These are phyloP conservation scores for Silene conica DNA, from an alignment of 148 eudicot genomes.

Conservation along the genomic window DNA sequence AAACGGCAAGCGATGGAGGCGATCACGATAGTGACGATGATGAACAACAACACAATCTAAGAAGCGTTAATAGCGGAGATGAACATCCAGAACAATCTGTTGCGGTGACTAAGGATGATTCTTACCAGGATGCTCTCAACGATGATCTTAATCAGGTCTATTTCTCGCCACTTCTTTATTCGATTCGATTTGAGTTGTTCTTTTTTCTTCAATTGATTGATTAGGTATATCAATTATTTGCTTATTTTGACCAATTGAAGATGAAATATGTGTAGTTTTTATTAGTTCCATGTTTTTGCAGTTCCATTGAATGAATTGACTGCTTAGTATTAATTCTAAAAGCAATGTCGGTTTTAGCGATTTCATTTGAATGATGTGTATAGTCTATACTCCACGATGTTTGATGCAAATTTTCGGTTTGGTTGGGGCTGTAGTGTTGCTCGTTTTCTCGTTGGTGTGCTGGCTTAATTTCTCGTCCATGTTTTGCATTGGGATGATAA, in stretches of 20 bases:
- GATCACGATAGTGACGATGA: slow-evolving; percentile 17
- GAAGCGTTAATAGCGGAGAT: not conserved
- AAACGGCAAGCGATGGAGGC: slow-evolving; percentile 79
- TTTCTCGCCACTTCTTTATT: not conserved
- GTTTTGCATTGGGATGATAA: not conserved
- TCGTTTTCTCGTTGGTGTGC: no score
- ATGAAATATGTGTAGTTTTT: no score
- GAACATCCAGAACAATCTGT: slow-evolving; percentile 8
- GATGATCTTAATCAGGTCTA: slow-evolving; percentile 46
- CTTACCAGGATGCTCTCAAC: slow-evolving; percentile 32
- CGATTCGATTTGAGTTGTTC: no score
- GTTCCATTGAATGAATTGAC: no score
- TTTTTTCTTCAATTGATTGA: not conserved
- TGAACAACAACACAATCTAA: not conserved
- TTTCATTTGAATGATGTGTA: no score
- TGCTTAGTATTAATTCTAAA: no score
- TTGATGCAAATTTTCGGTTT: no score
- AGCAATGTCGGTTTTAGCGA: no score
- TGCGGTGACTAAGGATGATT: slow-evolving; percentile 22
- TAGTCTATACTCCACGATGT: no score
- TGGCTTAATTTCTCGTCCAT: no score
- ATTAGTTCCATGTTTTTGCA: no score
- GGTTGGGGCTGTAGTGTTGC: no score
- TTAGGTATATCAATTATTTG: not conserved
- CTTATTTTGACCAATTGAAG: not conserved